Evolutionary conservation across 495 filamentous ascomycete genomes (phyloP), one percentile per base, ranked within the genome.

Genomic region (Aspergillus affinis): DNA sequence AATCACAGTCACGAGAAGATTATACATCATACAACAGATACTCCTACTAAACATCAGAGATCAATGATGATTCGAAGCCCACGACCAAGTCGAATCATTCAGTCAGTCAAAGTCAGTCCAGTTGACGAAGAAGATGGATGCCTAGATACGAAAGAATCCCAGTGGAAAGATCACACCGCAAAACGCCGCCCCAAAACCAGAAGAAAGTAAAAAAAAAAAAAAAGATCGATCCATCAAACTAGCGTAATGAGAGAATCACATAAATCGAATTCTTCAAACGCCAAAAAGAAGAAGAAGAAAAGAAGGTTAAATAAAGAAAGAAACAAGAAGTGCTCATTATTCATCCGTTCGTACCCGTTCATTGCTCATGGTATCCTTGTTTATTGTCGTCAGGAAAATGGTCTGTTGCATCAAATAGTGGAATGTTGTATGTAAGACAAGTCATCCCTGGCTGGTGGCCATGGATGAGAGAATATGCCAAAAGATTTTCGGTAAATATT

Each of bases 231-330:
- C 12, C 36, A 10, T 41, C 36, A 41, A 41, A 13, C 36, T 41
- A 15, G 36, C 13, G 12, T 41, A 41, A 13, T 13, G 8, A 41
- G 36, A 41, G 13, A 15, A 17, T 17, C 36, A 41, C 48, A 51
- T 65, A 55, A 36, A 51, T 62, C 45, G 30, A 61, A 51, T 50
- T 59, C 58, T 30, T 61, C 56, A 50, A 59, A 57, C 64, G 64
- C 65, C 36, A 58, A 54, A 54, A 64, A 30, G 47, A 19, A 58
- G 21, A 57, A 50, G 21, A 52, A 27, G 30, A 32, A 32, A 32
- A 12, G 10, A 30, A 51, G n/a, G 44, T 46, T 26, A 48, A 60
- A 57, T 17, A 60, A 32, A 57, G 23, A 56, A 58, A 65, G 36
- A 57, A 47, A 52, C 51, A 60, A 61, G 54, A 60, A 61, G 54